phyloP scores from a whole-genome alignment of 2,329 filamentous ascomycete species.

The Amylocarpus encephaloides region DNA sequence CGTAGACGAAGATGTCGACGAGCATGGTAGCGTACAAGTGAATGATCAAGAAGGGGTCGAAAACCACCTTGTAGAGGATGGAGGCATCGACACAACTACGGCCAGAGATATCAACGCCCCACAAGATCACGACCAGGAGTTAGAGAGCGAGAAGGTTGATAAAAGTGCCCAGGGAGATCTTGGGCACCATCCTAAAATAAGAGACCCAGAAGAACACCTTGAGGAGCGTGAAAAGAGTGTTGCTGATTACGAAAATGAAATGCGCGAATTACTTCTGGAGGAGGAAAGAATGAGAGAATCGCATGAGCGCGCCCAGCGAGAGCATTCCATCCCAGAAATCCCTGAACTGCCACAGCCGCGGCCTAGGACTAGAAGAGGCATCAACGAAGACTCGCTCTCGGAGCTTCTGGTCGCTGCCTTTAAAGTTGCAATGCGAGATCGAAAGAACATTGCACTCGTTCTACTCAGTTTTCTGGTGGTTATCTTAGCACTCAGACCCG shows the following conservation, averaged over 20 bases:
- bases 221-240: constrained; percentile 4
- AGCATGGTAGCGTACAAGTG: constrained; percentile 10
- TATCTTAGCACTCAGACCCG: constrained; percentile 38
- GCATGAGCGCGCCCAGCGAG: constrained; percentile 38
- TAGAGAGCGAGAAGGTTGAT: background rate
- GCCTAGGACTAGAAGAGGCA: constrained; percentile 8
- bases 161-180: background rate
- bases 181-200: background rate
- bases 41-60: constrained; percentile 11
- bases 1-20: constrained; percentile 18
- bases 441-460: constrained; percentile 53
- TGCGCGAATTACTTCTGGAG: constrained; percentile 30
- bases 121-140: background rate
- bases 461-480: constrained; percentile 49
- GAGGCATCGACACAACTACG: background rate
- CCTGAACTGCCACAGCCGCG: background rate
- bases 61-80: background rate
- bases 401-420: constrained; percentile 49
- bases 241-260: constrained; percentile 44
- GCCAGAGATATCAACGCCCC: background rate
- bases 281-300: constrained; percentile 49
- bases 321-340: background rate
- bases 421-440: constrained; percentile 49
- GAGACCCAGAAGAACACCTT: constrained; percentile 16
- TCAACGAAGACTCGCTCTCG: constrained; percentile 40